Conservation (phyloP, 192 early-diverging fungal genomes). For the Coemansia sp. region DNA sequence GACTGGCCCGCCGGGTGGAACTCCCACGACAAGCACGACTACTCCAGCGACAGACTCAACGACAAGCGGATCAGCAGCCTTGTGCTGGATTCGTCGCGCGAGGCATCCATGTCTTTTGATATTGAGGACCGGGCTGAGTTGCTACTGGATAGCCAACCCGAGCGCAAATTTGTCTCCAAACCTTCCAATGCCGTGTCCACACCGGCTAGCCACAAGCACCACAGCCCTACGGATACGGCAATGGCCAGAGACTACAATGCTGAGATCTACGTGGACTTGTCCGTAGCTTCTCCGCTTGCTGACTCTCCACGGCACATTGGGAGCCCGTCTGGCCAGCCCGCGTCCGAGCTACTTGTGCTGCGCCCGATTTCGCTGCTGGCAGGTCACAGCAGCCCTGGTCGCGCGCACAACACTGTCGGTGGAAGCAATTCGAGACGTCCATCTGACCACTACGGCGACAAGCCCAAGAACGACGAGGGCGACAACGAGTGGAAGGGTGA, state of each 20-base stretch:
- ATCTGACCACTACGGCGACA: not conserved
- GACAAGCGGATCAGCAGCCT: slow-evolving; percentile 23
- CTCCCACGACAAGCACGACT: slow-evolving; percentile 5
- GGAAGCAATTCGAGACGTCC: not conserved
- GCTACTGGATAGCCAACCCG: slow-evolving; percentile 1
- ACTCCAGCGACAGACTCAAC: slow-evolving; percentile 19
- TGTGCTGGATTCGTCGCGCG: slow-evolving; percentile 26
- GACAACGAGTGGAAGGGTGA: not conserved
- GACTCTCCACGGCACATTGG: not conserved
- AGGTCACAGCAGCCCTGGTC: not conserved
- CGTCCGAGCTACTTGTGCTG: slow-evolving; percentile 32
- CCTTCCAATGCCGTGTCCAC: not conserved
- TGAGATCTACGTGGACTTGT: not conserved
- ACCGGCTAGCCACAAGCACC: not conserved
- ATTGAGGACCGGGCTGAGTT: slow-evolving; percentile 8
- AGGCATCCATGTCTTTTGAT: slow-evolving; percentile 29
- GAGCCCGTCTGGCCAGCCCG: slow-evolving; percentile 14
- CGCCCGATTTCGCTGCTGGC: slow-evolving; percentile 31
- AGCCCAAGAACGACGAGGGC: not conserved
- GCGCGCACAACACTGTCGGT: not conserved
- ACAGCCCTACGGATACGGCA: not conserved
- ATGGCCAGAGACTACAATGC: not conserved
- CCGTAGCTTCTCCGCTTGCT: not conserved
- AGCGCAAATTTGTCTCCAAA: slow-evolving; percentile 1
- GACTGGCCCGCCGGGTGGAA: slow-evolving; percentile 30